Evolutionary conservation across 169 alveolate genomes (phyloP).

Genomic region (Plasmodium billcollinsi): DNA sequence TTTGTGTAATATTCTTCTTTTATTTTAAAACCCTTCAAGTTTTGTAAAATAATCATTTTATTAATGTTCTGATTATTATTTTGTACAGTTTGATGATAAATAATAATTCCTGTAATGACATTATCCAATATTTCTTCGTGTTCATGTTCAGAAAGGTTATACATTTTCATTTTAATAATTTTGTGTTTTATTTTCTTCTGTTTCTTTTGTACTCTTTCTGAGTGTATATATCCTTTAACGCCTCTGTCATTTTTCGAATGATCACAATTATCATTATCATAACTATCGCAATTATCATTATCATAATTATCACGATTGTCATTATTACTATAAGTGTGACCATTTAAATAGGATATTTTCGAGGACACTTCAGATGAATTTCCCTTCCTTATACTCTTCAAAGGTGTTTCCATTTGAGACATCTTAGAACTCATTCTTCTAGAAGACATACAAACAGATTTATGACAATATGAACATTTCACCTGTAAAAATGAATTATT

Average conservation of each 20-base stretch:
- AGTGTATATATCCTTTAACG: slow-evolving; percentile 75
- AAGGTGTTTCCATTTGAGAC: slow-evolving; percentile 12
- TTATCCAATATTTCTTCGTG: slow-evolving; percentile 36
- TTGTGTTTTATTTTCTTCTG: slow-evolving; percentile 34
- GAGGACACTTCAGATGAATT: slow-evolving; percentile 21
- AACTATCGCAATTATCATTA: no score
- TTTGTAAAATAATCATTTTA: slow-evolving; percentile 36
- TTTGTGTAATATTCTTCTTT: slow-evolving; percentile 34
- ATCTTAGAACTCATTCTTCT: slow-evolving; percentile 34
- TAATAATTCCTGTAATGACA: slow-evolving; percentile 61
- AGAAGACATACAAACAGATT: slow-evolving; percentile 24
- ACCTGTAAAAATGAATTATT: slow-evolving; percentile 40
- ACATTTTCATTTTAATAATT: slow-evolving; percentile 18
- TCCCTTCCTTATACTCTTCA: slow-evolving; percentile 19
- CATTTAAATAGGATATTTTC: slow-evolving; percentile 1
- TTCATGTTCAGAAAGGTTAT: slow-evolving; percentile 57
- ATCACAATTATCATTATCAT: slow-evolving; percentile 1
- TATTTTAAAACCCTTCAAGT: slow-evolving; percentile 63
- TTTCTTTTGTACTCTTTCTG: slow-evolving; percentile 70
- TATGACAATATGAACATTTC: slow-evolving; percentile 66
- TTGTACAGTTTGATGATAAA: slow-evolving; percentile 33
- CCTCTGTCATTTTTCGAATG: slow-evolving; percentile 6
- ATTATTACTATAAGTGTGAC: not conserved
- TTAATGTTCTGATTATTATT: slow-evolving; percentile 9
- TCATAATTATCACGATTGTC: not conserved